Conservation (phyloP, 176 grass and related monocot genomes). For the Zoysia pacifica region DNA sequence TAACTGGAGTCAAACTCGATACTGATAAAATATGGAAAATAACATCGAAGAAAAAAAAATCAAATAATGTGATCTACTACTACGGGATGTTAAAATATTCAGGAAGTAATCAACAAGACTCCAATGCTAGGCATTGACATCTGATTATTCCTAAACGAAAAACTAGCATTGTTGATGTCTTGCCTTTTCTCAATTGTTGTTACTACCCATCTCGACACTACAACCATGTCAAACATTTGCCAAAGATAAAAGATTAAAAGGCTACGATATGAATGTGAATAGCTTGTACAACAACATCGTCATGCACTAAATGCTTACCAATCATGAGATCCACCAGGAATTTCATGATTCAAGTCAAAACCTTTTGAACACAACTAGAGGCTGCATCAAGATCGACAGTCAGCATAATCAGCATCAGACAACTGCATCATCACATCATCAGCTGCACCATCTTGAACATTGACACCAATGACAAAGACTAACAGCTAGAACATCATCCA, state of each 20-base stretch:
- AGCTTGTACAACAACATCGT: background rate
- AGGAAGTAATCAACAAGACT: background rate
- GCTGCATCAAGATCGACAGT: slow-evolving; percentile 22
- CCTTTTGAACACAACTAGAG: slow-evolving; percentile 16
- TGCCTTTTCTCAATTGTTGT: background rate
- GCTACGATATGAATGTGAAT: background rate
- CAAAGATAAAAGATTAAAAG: background rate
- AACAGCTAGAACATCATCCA: slow-evolving; percentile 63
- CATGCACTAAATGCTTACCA: slow-evolving; percentile 24
- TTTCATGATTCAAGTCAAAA: slow-evolving; percentile 38
- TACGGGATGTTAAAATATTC: background rate
- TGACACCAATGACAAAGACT: slow-evolving; percentile 48
- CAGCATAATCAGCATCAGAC: slow-evolving; percentile 32
- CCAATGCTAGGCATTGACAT: background rate
- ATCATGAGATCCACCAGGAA: slow-evolving; percentile 27
- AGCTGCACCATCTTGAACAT: slow-evolving; percentile 39
- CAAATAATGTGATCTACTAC: background rate
- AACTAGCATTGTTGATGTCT: background rate
- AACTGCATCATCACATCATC: slow-evolving; percentile 44
- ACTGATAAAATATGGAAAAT: background rate
- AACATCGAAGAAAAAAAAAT: background rate
- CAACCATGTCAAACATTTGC: slow-evolving; percentile 12
- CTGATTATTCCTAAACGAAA: background rate
- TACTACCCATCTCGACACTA: background rate
- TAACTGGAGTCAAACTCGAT: no score